Conservation (phyloP, 1,139 yeast species). For the Petasospora fabianii region DNA sequence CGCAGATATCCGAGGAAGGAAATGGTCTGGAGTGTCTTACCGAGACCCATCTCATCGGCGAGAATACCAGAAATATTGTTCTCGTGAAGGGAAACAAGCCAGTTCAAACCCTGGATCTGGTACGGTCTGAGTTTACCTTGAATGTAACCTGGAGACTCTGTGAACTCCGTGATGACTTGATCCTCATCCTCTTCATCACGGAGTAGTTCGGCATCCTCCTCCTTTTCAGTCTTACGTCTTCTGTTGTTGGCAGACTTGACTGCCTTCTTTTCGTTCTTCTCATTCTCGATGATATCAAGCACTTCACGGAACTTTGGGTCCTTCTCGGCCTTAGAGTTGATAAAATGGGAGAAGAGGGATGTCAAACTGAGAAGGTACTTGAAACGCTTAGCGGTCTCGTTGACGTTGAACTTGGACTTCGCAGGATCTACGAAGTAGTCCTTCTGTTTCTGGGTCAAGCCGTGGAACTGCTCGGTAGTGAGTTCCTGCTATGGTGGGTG, state of each 20-base stretch:
- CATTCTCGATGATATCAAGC: slow-evolving; percentile 31
- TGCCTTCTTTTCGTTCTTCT: slow-evolving; percentile 17
- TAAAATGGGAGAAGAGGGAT: slow-evolving; percentile 64
- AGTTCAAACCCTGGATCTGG: slow-evolving; percentile 89
- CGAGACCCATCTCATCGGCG: slow-evolving; percentile 98
- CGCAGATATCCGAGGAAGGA: slow-evolving; percentile 74
- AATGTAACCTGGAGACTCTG: slow-evolving; percentile 62
- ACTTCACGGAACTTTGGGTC: slow-evolving; percentile 55
- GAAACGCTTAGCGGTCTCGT: slow-evolving; percentile 58
- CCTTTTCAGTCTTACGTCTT: slow-evolving; percentile 58
- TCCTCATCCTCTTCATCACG: slow-evolving; percentile 47
- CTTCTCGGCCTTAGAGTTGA: slow-evolving; percentile 60
- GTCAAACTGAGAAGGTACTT: slow-evolving; percentile 65
- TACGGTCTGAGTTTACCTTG: slow-evolving; percentile 70
- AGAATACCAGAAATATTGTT: slow-evolving; percentile 85
- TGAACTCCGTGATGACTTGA: slow-evolving; percentile 49
- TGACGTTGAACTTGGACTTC: slow-evolving; percentile 47
- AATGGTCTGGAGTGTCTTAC: slow-evolving; percentile 92
- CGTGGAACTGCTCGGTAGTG: slow-evolving; percentile 4
- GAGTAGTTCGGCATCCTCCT: slow-evolving; percentile 66
- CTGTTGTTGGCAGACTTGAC: slow-evolving; percentile 19
- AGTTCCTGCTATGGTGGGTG: slow-evolving; percentile 6
- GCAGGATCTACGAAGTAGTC: slow-evolving; percentile 46
- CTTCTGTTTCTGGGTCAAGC: slow-evolving; percentile 23
- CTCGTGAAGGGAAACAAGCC: slow-evolving; percentile 81